These are phyloP conservation scores for Metschnikowia noctiluminum DNA, from an alignment of 805 yeast species.

Conservation along the genomic window DNA sequence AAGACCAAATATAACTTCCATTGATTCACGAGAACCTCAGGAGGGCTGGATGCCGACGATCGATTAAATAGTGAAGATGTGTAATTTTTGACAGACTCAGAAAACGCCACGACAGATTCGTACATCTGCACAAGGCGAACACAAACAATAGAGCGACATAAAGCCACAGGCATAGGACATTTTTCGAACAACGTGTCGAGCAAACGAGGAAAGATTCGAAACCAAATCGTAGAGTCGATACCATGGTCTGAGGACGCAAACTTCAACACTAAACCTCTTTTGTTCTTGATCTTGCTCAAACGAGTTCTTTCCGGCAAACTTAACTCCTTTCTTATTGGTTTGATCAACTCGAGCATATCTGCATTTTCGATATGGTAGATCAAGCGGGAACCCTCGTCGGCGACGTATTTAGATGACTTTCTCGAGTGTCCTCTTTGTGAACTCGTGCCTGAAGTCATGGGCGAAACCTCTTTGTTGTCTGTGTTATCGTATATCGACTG, in stretches of 20 bases:
- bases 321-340: conserved; percentile 46
- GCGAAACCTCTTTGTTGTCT: conserved; percentile 21
- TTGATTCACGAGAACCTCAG: conserved; percentile 74
- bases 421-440: conserved; percentile 43
- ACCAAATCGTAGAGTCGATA: conserved; percentile 96
- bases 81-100: conserved; percentile 41
- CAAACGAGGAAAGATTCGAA: conserved; percentile 76
- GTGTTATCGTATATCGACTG: conserved; percentile 63
- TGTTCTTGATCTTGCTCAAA: conserved; percentile 57
- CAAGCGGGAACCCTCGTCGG: conserved; percentile 71
- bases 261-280: conserved; percentile 65
- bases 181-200: conserved; percentile 67
- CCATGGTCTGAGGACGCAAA: conserved; percentile 92
- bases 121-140: conserved; percentile 82
- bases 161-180: conserved; percentile 91
- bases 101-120: conserved; percentile 57
- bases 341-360: conserved; percentile 64
- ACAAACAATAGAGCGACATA: conserved; percentile 88
- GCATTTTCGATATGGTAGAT: conserved; percentile 72
- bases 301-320: conserved; percentile 79
- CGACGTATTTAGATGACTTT: conserved; percentile 67
- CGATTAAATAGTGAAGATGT: conserved; percentile 36
- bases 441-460: conserved; percentile 21
- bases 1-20: conserved; percentile 88
- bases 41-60: conserved; percentile 38